Conservation (phyloP, 169 alveolate species). For the Plasmodium ovale region DNA sequence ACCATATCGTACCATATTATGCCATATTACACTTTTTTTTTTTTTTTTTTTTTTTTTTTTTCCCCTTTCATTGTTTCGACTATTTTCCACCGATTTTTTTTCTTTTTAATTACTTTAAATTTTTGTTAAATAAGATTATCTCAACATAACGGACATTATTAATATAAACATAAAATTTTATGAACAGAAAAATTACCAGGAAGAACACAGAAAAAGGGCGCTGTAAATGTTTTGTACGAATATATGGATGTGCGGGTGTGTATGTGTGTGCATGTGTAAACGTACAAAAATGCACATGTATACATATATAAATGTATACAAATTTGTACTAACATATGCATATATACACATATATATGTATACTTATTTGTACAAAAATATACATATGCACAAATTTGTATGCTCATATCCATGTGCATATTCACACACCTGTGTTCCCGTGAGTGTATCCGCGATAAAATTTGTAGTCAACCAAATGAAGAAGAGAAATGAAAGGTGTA, state of each 20-base stretch:
- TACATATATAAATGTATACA: no score
- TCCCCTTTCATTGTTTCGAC: no score
- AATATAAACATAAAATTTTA: not conserved
- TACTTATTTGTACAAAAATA: not conserved
- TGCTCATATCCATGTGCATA: not conserved
- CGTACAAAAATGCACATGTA: no score
- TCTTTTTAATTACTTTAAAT: not conserved
- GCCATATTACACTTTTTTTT: not conserved
- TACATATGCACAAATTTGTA: not conserved
- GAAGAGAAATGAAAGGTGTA: slow-evolving; percentile 34
- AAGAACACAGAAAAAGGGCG: no score
- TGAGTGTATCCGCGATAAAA: no score
- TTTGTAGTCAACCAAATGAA: not conserved
- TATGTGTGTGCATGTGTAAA: no score
- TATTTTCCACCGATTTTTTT: not conserved
- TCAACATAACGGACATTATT: not conserved
- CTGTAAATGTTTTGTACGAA: no score
- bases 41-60: no score
- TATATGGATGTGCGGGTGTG: no score
- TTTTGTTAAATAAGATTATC: not conserved
- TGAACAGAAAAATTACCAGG: no score
- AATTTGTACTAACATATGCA: no score
- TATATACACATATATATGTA: not conserved
- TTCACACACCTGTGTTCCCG: not conserved
- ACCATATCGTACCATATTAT: no score